phyloP scores from a whole-genome alignment of 2,329 filamentous ascomycete genomes.

The Calonectria pteridis region DNA sequence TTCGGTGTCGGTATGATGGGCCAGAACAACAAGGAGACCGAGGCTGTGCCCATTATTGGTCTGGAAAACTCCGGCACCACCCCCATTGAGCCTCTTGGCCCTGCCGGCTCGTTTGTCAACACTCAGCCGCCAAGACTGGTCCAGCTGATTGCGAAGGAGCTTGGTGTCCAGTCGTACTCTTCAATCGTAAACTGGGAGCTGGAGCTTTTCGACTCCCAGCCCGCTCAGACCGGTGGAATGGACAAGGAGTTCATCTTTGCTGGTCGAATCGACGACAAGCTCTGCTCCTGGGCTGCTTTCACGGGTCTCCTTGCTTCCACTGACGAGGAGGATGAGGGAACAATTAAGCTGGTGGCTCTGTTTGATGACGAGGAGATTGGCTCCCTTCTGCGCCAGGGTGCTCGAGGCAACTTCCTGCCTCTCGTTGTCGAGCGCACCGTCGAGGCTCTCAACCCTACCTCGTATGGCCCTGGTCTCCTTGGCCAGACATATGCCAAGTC shows the following conservation, averaged over 20 bases:
- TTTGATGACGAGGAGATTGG: conserved; percentile 99
- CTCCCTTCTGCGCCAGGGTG: conserved; percentile 89
- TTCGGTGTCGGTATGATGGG: conserved; percentile 84
- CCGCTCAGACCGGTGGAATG: conserved; percentile 84
- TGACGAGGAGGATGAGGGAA: conserved; percentile 68
- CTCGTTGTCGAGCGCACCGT: conserved; percentile 84
- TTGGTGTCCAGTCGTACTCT: conserved; percentile 78
- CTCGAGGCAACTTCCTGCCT: conserved; percentile 88
- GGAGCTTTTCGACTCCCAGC: conserved; percentile 92
- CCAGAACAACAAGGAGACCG: conserved; percentile 84
- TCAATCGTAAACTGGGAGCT: conserved; percentile 96
- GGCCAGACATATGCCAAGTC: conserved; percentile 90
- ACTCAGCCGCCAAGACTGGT: conserved; percentile 90
- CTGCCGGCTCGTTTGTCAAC: conserved; percentile 78
- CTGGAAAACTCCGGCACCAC: conserved; percentile 75
- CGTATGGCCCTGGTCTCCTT: conserved; percentile 71
- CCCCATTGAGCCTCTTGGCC: conserved; percentile 63
- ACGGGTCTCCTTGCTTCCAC: conserved; percentile 82
- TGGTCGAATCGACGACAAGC: conserved; percentile 95
- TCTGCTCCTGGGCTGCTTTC: conserved; percentile 93
- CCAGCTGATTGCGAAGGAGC: conserved; percentile 81
- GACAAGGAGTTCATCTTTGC: conserved; percentile 96
- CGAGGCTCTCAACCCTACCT: conserved; percentile 71
- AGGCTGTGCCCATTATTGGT: conserved; percentile 94
- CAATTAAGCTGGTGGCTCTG: conserved; percentile 90